Conservation (phyloP, 1,284 basidiomycete genomes). For the Agroathelia rolfsii region DNA sequence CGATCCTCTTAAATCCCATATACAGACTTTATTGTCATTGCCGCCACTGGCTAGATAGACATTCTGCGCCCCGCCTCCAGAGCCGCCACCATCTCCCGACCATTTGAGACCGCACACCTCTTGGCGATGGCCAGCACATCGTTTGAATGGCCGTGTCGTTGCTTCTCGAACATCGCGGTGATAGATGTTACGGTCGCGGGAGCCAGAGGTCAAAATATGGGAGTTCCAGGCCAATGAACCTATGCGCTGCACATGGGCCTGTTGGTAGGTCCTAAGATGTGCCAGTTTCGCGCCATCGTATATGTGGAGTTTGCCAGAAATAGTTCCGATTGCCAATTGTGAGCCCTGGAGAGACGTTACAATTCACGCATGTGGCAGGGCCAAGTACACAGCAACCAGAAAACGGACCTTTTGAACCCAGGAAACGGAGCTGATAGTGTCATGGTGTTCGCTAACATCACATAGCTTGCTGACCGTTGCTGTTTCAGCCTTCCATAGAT, state of each 20-base stretch:
- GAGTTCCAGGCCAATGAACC: slow-evolving; percentile 94
- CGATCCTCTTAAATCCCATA: slow-evolving; percentile 80
- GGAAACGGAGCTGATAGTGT: slow-evolving; percentile 77
- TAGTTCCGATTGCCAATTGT: slow-evolving; percentile 87
- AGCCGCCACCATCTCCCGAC: slow-evolving; percentile 53
- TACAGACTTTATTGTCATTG: slow-evolving; percentile 97
- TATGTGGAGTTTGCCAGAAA: slow-evolving; percentile 82
- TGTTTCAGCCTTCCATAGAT: slow-evolving; percentile 94
- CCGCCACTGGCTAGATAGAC: slow-evolving; percentile 89
- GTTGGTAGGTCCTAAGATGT: slow-evolving; percentile 76
- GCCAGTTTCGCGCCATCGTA: slow-evolving; percentile 85
- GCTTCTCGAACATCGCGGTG: slow-evolving; percentile 86
- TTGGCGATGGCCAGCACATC: slow-evolving; percentile 79
- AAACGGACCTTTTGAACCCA: slow-evolving; percentile 81
- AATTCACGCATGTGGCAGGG: slow-evolving; percentile 1
- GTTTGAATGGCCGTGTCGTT: slow-evolving; percentile 62
- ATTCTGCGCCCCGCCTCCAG: slow-evolving; percentile 27
- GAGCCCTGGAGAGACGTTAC: slow-evolving; percentile 58
- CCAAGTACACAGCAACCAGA: slow-evolving; percentile 1
- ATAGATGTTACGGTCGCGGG: slow-evolving; percentile 83
- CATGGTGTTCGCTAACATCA: slow-evolving; percentile 54
- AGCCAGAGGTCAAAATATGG: slow-evolving; percentile 83
- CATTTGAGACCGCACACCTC: slow-evolving; percentile 96
- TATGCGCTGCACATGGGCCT: slow-evolving; percentile 83
- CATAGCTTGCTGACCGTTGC: slow-evolving; percentile 88